phyloP scores from a whole-genome alignment of 129 eudicot species.

The Flaveria robusta region DNA sequence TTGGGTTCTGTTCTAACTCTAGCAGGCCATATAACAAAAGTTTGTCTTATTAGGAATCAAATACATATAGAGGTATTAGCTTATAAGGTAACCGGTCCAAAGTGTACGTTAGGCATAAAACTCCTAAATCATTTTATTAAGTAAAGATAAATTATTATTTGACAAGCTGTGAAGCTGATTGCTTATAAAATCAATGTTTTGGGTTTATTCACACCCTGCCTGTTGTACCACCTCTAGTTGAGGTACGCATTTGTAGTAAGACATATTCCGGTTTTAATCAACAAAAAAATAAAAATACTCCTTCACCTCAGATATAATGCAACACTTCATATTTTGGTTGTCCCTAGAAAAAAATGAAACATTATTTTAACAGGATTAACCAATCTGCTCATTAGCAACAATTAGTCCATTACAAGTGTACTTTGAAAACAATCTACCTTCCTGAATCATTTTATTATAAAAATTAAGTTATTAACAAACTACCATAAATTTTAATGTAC shows the following conservation, averaged over 20 bases:
- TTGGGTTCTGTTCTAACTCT: background rate
- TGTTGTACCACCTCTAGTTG: background rate
- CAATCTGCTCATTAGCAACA: background rate
- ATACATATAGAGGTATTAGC: background rate
- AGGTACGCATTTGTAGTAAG: background rate
- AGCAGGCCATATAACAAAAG: background rate
- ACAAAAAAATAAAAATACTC: background rate
- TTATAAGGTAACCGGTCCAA: background rate
- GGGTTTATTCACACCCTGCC: background rate
- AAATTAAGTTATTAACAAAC: background rate
- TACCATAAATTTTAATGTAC: background rate
- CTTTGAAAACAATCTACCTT: no score
- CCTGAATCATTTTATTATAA: background rate
- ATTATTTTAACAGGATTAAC: background rate
- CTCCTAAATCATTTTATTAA: background rate
- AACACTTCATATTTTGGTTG: background rate
- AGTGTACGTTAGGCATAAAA: background rate
- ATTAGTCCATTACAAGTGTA: background rate
- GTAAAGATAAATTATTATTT: background rate
- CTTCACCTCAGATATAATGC: background rate
- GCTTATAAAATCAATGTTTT: background rate
- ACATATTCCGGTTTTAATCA: background rate
- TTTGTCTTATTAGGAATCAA: background rate
- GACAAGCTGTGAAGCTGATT: background rate
- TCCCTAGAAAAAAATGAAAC: background rate